These are phyloP conservation scores for Dactylellina drechsleri DNA, from an alignment of 2,329 filamentous ascomycete species.

Conservation along the genomic window DNA sequence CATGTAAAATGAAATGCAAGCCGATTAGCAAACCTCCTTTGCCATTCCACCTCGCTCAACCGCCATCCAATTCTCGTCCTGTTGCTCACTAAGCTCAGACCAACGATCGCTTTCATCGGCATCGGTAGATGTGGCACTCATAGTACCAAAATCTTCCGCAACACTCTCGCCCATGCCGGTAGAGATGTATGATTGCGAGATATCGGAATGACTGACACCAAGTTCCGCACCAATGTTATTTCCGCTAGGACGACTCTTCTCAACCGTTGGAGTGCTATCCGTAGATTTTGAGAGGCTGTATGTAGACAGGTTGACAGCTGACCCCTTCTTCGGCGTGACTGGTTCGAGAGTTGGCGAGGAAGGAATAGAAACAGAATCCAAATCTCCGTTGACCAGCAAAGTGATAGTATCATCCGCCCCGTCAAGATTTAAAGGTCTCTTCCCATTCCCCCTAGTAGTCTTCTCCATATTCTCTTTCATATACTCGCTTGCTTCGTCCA, in stretches of 20 bases:
- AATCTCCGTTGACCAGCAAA: slow-evolving; percentile 38
- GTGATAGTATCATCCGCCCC: slow-evolving; percentile 43
- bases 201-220: slow-evolving; percentile 39
- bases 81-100: slow-evolving; percentile 43
- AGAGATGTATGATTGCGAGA: slow-evolving; percentile 47
- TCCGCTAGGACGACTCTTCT: slow-evolving; percentile 7
- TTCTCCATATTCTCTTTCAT: slow-evolving; percentile 1
- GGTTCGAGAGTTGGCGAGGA: slow-evolving; percentile 43
- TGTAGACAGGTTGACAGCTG: slow-evolving; percentile 38
- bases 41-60: slow-evolving; percentile 47
- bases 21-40: slow-evolving; percentile 41
- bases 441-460: slow-evolving; percentile 14
- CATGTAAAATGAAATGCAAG: neutral
- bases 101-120: slow-evolving; percentile 54
- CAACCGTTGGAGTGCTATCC: neutral
- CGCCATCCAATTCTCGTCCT: slow-evolving; percentile 51
- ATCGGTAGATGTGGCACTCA: slow-evolving; percentile 39
- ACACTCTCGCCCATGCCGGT: slow-evolving; percentile 40
- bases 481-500: neutral
- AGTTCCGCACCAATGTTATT: slow-evolving; percentile 5
- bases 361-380: slow-evolving; percentile 45
- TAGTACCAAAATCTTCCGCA: slow-evolving; percentile 44
- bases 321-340: slow-evolving; percentile 38
- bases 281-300: slow-evolving; percentile 28
- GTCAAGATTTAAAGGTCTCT: slow-evolving; percentile 20